These are phyloP conservation scores for Skeletonema potamos DNA, from an alignment of 108 stramenopile species.

Conservation along the genomic window DNA sequence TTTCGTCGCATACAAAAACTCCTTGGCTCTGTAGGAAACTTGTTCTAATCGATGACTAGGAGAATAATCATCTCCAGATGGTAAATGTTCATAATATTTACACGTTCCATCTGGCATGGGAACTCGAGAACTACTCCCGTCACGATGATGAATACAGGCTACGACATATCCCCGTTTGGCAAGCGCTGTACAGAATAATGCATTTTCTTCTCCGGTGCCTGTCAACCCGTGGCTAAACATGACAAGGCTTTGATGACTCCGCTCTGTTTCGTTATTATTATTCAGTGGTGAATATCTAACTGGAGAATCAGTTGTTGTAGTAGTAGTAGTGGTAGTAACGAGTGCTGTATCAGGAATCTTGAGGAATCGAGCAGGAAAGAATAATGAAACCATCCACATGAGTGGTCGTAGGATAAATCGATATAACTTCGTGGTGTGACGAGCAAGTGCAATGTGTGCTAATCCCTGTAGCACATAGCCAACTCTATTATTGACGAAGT, in stretches of 20 bases:
- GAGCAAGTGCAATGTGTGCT: constrained; percentile 25
- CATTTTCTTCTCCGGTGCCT: constrained; percentile 64
- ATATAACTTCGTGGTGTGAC: constrained; percentile 27
- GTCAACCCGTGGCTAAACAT: constrained; percentile 65
- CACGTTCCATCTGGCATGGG: constrained; percentile 36
- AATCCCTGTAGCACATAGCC: constrained; percentile 37
- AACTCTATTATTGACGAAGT: constrained; percentile 23
- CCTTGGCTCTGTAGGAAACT: constrained; percentile 34
- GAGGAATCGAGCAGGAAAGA: constrained; percentile 28
- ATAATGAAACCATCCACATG: constrained; percentile 21
- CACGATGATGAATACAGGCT: constrained; percentile 53
- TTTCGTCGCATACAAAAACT: constrained; percentile 32
- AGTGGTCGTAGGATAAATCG: constrained; percentile 22
- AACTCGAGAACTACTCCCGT: constrained; percentile 56
- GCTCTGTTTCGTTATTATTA: neutral
- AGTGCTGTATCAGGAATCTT: constrained; percentile 30
- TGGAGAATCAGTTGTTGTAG: neutral
- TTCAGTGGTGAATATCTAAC: constrained; percentile 13
- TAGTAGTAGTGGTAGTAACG: neutral
- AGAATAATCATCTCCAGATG: constrained; percentile 42
- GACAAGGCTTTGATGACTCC: constrained; percentile 40
- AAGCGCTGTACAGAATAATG: constrained; percentile 40
- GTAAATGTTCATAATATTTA: constrained; percentile 47
- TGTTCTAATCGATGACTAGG: constrained; percentile 48
- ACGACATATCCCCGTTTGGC: constrained; percentile 60